Evolutionary conservation across 2,329 filamentous ascomycete species (phyloP).

Genomic region (Phialophora verrucosa): DNA sequence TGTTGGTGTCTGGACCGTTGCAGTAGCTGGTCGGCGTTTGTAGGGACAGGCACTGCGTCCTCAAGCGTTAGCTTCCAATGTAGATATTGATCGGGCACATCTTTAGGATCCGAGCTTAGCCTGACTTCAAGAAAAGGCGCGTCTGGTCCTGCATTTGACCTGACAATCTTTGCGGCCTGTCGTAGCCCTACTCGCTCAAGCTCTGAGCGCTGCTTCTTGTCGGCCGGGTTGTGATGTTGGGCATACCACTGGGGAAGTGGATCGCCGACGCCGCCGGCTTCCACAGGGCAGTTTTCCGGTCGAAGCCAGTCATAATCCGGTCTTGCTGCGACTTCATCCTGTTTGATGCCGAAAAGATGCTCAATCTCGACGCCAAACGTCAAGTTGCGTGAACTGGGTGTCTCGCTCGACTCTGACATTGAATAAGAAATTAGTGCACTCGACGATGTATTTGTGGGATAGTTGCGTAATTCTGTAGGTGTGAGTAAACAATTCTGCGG

Average conservation of each 20-base stretch:
- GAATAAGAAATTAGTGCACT: neutral
- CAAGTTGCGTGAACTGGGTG: neutral
- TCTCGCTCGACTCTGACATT: neutral
- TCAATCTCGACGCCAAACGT: slow-evolving; percentile 15
- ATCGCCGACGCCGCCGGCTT: neutral
- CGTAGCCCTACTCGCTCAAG: neutral
- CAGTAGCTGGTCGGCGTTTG: neutral
- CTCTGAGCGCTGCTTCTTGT: neutral
- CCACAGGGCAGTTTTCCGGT: slow-evolving; percentile 1
- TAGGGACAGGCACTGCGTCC: neutral
- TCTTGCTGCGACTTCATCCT: neutral
- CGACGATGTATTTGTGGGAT: neutral
- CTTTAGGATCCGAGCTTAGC: neutral
- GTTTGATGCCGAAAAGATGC: slow-evolving; percentile 11
- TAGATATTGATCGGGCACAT: neutral
- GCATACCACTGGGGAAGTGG: neutral
- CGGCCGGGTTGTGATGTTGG: neutral
- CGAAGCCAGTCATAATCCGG: neutral
- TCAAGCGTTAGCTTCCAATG: slow-evolving; percentile 4
- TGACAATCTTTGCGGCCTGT: slow-evolving; percentile 8
- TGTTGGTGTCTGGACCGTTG: neutral
- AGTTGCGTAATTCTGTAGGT: neutral
- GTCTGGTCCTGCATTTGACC: neutral
- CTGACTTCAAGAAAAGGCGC: neutral
- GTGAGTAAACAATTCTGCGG: neutral